These are phyloP conservation scores for Penicillium maclennaniae DNA, from an alignment of 495 filamentous ascomycete genomes.

Conservation along the genomic window DNA sequence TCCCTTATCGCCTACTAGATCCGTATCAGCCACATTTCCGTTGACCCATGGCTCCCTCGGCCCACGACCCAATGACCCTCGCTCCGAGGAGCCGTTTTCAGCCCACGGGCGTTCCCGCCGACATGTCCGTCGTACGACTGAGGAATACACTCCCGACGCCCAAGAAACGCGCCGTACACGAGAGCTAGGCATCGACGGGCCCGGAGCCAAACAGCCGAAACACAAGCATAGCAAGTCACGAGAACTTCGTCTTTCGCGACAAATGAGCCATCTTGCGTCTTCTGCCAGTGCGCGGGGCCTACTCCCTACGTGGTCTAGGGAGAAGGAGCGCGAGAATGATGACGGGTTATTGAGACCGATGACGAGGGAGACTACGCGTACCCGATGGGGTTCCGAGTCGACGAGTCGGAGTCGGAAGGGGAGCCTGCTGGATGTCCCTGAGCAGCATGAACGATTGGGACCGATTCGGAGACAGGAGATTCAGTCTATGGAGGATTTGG, in stretches of 20 bases:
- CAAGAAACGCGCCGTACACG: not conserved
- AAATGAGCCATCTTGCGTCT: constrained; percentile 37
- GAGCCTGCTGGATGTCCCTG: constrained; percentile 31
- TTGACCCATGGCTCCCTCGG: constrained; percentile 29
- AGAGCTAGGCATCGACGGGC: constrained; percentile 18
- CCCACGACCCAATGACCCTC: constrained; percentile 14
- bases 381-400: constrained; percentile 36
- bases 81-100: constrained; percentile 18
- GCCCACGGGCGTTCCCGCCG: not conserved
- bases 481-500: constrained; percentile 40
- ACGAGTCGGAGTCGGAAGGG: constrained; percentile 31
- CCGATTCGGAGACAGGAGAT: constrained; percentile 33
- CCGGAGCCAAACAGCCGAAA: constrained; percentile 21
- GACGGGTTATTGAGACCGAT: constrained; percentile 32
- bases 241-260: constrained; percentile 34
- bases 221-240: constrained; percentile 38
- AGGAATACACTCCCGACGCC: not conserved
- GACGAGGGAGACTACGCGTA: constrained; percentile 31
- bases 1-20: constrained; percentile 10
- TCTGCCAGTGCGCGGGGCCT: constrained; percentile 33
- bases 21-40: constrained; percentile 19
- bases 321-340: constrained; percentile 35
- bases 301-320: constrained; percentile 35
- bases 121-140: not conserved
- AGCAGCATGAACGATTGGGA: constrained; percentile 28